phyloP scores from a whole-genome alignment of 805 yeast species.

The Yarrowia phangngaensis region DNA sequence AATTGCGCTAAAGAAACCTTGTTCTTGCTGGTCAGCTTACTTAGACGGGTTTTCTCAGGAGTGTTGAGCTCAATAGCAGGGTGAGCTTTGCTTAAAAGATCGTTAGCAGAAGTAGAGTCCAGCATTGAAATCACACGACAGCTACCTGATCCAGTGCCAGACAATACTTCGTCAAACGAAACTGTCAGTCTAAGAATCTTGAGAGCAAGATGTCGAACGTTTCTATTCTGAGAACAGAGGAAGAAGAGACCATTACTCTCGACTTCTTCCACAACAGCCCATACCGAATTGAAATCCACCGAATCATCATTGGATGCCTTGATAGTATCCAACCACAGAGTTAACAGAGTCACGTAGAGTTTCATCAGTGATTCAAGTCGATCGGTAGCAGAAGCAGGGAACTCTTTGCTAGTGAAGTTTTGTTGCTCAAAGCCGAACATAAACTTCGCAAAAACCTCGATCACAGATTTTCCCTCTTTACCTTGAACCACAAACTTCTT shows the following conservation, averaged over 20 bases:
- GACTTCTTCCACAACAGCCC: constrained; percentile 86
- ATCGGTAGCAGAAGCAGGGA: constrained; percentile 56
- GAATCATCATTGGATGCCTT: constrained; percentile 28
- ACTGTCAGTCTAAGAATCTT: constrained; percentile 71
- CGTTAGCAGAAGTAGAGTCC: constrained; percentile 64
- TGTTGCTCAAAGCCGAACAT: constrained; percentile 74
- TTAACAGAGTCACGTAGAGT: constrained; percentile 72
- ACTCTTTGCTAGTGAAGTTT: constrained; percentile 45
- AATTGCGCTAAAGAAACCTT: constrained; percentile 67
- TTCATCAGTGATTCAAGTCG: constrained; percentile 57
- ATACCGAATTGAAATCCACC: constrained; percentile 52
- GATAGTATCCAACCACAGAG: constrained; percentile 61
- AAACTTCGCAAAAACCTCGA: constrained; percentile 70
- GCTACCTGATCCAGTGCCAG: constrained; percentile 28
- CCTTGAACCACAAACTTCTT: constrained; percentile 58
- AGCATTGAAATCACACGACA: constrained; percentile 59
- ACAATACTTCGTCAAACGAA: constrained; percentile 57
- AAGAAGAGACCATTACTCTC: constrained; percentile 95
- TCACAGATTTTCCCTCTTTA: constrained; percentile 63
- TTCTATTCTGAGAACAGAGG: constrained; percentile 79
- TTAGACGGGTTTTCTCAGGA: constrained; percentile 72
- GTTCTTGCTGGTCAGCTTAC: constrained; percentile 55
- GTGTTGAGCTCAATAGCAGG: constrained; percentile 48
- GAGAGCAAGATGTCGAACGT: constrained; percentile 69
- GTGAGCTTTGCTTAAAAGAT: constrained; percentile 52